phyloP scores from a whole-genome alignment of 441 rosid species.

The Brassica balearica region DNA sequence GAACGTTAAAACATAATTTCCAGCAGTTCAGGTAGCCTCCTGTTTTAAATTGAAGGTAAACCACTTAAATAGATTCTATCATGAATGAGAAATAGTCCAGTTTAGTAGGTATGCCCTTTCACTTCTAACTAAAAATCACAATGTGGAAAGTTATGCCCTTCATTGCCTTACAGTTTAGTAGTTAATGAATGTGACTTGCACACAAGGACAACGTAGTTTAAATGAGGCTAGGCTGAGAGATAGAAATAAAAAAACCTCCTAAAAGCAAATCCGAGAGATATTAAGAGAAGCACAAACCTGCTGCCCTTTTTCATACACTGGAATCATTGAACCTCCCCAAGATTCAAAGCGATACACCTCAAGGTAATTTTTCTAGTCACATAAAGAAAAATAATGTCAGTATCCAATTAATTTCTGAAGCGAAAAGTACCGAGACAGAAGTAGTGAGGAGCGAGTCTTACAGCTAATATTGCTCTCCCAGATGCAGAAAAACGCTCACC shows the following conservation, averaged over 20 bases:
- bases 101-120: constrained; percentile 19
- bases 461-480: constrained; percentile 90
- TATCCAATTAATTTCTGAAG: neutral
- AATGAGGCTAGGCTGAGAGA: constrained; percentile 24
- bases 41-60: constrained; percentile 11
- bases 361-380: constrained; percentile 88
- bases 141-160: constrained; percentile 13
- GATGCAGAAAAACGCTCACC: constrained; percentile 88
- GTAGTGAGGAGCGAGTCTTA: constrained; percentile 48
- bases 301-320: constrained; percentile 77
- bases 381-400: constrained; percentile 40
- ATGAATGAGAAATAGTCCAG: constrained; percentile 15
- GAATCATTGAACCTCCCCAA: constrained; percentile 96
- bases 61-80: constrained; percentile 8
- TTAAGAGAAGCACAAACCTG: constrained; percentile 62
- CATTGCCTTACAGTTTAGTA: constrained; percentile 21
- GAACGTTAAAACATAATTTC: constrained; percentile 20
- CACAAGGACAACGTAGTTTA: neutral
- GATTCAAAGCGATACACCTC: constrained; percentile 94
- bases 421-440: constrained; percentile 15
- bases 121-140: constrained; percentile 23
- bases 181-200: constrained; percentile 8
- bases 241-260: constrained; percentile 19
- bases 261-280: constrained; percentile 23
- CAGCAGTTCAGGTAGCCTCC: constrained; percentile 1